phyloP scores from a whole-genome alignment of 2,329 filamentous ascomycete species.

The Furcasterigmium sp. region DNA sequence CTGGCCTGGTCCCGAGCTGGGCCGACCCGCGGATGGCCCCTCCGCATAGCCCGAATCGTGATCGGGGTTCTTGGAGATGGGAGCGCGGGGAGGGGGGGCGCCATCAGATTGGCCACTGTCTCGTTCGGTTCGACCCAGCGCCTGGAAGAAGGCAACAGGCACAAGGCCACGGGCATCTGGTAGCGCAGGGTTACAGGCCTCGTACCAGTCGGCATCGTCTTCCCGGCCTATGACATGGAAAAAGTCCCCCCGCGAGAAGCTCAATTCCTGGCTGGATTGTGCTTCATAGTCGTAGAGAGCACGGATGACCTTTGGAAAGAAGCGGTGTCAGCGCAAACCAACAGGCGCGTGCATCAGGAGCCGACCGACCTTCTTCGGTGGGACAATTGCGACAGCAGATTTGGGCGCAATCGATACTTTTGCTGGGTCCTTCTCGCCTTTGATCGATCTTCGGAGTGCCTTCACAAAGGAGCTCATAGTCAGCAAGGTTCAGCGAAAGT shows the following conservation, averaged over 20 bases:
- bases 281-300: conserved; percentile 91
- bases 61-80: conserved; percentile 56
- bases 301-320: conserved; percentile 77
- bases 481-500: conserved; percentile 21
- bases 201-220: conserved; percentile 94
- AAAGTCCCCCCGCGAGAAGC: conserved; percentile 93
- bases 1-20: conserved; percentile 4
- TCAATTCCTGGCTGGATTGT: conserved; percentile 70
- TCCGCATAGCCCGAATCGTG: conserved; percentile 92
- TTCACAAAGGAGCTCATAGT: conserved; percentile 43
- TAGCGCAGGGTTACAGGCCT: conserved; percentile 90
- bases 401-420: conserved; percentile 78
- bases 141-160: conserved; percentile 89
- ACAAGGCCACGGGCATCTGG: conserved; percentile 86
- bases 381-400: conserved; percentile 80
- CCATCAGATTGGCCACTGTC: conserved; percentile 72
- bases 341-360: background rate
- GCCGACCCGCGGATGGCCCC: conserved; percentile 16
- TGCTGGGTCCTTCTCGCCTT: conserved; percentile 76
- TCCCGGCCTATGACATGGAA: conserved; percentile 97
- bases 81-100: conserved; percentile 36
- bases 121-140: conserved; percentile 84
- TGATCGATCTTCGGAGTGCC: conserved; percentile 83
- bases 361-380: conserved; percentile 78
- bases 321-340: conserved; percentile 15